phyloP scores from a whole-genome alignment of 2,329 filamentous ascomycete species.

The Sporothrix luriei region DNA sequence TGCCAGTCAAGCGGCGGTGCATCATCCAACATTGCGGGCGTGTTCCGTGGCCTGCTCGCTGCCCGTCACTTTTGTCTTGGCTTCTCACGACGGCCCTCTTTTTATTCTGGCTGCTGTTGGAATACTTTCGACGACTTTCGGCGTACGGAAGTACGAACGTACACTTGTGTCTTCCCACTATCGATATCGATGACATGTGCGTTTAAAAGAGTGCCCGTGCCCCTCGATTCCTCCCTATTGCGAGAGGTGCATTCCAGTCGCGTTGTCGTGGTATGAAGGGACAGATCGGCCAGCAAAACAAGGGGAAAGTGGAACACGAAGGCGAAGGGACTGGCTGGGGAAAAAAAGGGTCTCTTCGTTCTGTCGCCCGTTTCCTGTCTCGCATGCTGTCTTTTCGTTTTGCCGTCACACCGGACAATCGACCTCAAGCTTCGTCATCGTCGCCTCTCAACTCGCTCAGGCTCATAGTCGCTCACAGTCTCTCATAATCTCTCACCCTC shows the following conservation, averaged over 20 bases:
- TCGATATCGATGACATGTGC: not conserved
- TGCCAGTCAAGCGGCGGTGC: not conserved
- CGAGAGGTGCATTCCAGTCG: slow-evolving; percentile 20
- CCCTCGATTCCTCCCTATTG: not conserved
- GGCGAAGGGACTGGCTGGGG: no score
- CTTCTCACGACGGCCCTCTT: slow-evolving; percentile 2
- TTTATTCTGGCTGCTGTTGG: not conserved
- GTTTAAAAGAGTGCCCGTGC: not conserved
- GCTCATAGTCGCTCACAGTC: not conserved
- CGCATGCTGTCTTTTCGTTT: not conserved
- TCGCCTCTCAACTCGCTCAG: not conserved
- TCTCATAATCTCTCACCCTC: no score
- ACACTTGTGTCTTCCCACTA: no score
- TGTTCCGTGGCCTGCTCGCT: not conserved
- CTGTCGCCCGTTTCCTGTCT: not conserved
- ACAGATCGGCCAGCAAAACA: slow-evolving; percentile 4
- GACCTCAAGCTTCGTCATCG: not conserved
- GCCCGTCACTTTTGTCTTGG: slow-evolving; percentile 16
- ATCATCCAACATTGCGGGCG: not conserved
- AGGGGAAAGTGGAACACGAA: not conserved
- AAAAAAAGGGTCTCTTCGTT: not conserved
- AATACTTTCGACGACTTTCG: not conserved
- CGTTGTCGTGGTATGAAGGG: slow-evolving; percentile 24
- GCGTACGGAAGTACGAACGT: no score
- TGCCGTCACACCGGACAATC: not conserved